Base-by-base conservation (phyloP, 139 green algal genomes). In the Limnomonas spitsbergensis region DNA sequence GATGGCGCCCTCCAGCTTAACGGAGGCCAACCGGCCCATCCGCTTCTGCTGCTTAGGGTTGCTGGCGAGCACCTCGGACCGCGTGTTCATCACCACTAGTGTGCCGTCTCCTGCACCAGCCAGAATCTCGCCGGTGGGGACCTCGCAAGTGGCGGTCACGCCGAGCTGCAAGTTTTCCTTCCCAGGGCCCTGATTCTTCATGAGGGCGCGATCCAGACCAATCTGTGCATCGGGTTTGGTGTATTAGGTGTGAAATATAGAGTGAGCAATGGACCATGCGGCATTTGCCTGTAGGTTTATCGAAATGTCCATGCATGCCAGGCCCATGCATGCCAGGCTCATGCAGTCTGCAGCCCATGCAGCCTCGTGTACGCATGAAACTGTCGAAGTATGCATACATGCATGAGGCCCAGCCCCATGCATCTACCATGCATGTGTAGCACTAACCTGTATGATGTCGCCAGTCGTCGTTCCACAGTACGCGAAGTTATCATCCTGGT, bases 361-460 rank as follows among this genome's bases (percentile, higher is more conserved):
- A n/a, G n/a, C n/a, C n/a, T n/a, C n/a, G n/a, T n/a, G n/a, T n/a
- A n/a, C n/a, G n/a, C n/a, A n/a, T n/a, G n/a, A n/a, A n/a, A n/a
- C n/a, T n/a, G n/a, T n/a, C n/a, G n/a, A n/a, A n/a, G n/a, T n/a
- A n/a, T n/a, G n/a, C n/a, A n/a, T n/a, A n/a, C n/a, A n/a, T n/a
- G n/a, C n/a, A n/a, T n/a, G n/a, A n/a, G n/a, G n/a, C n/a, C n/a
- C n/a, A n/a, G n/a, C n/a, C n/a, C n/a, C n/a, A n/a, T n/a, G n/a
- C n/a, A n/a, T n/a, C n/a, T n/a, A n/a, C n/a, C n/a, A n/a, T n/a
- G 47, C 20, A 61, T 61, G 47, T 61, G 47, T 61, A 61, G 20
- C 20, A 61, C 47, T n/a, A n/a, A 92, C 88, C 86, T 93, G 85
- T 38, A 95, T 68, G 7, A 97, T 66, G 78, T 97, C 93, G 1